phyloP scores from a whole-genome alignment of 306 rosid species.

The Trifolium fragiferum region DNA sequence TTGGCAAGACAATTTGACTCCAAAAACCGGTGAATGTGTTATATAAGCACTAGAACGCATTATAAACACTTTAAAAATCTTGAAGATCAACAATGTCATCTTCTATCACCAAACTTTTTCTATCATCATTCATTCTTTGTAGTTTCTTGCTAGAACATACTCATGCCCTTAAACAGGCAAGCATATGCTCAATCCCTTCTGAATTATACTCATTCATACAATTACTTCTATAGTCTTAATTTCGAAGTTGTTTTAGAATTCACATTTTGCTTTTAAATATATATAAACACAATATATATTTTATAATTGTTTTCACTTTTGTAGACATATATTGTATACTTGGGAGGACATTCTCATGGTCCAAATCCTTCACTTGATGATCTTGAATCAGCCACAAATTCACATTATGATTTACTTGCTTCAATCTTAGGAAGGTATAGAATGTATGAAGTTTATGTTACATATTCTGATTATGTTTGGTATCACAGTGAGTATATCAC shows the following conservation, averaged over 20 bases:
- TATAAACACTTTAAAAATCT: not conserved
- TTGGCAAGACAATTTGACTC: not conserved
- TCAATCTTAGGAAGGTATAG: slow-evolving; percentile 51
- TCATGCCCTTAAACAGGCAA: slow-evolving; percentile 44
- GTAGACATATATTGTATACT: slow-evolving; percentile 50
- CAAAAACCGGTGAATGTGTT: not conserved
- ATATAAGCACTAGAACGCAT: not conserved
- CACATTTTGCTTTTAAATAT: not conserved
- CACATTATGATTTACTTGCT: slow-evolving; percentile 46
- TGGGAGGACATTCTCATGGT: slow-evolving; percentile 55
- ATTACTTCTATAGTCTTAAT: no score
- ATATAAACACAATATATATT: not conserved
- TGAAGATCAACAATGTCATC: slow-evolving; percentile 15
- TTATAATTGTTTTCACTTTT: not conserved
- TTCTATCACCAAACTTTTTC: slow-evolving; percentile 24
- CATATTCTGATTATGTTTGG: not conserved
- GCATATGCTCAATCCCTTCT: slow-evolving; percentile 7
- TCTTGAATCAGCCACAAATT: slow-evolving; percentile 40
- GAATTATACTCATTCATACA: not conserved
- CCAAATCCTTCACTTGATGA: slow-evolving; percentile 43
- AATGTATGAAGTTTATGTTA: not conserved
- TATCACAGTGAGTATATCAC: no score
- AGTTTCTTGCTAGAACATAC: slow-evolving; percentile 20
- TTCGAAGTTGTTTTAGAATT: no score
- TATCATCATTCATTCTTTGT: slow-evolving; percentile 36